These are phyloP conservation scores for Saccharum officinarum DNA, from an alignment of 176 grass and related monocot genomes.

Conservation along the genomic window DNA sequence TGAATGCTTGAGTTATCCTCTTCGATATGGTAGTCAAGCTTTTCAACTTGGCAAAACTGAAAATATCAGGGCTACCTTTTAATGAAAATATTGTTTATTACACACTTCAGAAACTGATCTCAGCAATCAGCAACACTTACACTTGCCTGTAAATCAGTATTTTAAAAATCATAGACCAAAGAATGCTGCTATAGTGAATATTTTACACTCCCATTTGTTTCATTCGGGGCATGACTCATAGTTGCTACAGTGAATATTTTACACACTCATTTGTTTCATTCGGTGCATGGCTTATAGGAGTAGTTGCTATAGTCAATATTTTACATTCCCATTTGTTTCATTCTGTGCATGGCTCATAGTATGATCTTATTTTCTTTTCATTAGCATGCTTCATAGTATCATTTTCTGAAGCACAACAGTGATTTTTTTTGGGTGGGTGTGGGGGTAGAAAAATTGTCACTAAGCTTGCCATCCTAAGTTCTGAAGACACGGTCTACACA, in stretches of 20 bases:
- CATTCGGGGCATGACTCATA: too few species aligned
- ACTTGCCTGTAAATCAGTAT: slow-evolving; percentile 4
- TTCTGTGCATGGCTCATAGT: too few species aligned
- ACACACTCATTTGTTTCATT: neutral
- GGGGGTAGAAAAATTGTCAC: neutral
- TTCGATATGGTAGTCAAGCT: neutral
- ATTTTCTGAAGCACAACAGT: neutral
- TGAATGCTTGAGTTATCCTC: neutral
- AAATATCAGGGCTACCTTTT: neutral
- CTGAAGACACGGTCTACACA: neutral
- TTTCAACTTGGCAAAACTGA: neutral
- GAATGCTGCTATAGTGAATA: neutral
- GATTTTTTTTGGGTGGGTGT: neutral
- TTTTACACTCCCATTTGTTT: neutral
- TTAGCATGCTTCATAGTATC: neutral
- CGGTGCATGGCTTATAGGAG: too few species aligned
- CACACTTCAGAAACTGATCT: slow-evolving; percentile 3
- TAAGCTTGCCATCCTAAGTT: neutral
- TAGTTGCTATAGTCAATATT: neutral
- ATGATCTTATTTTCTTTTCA: neutral
- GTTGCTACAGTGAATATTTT: neutral
- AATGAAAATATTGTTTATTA: neutral
- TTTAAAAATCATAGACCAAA: neutral
- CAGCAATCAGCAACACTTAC: neutral
- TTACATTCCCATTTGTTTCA: neutral